phyloP scores from a whole-genome alignment of 306 rosid genomes.

The Acacia confusa region DNA sequence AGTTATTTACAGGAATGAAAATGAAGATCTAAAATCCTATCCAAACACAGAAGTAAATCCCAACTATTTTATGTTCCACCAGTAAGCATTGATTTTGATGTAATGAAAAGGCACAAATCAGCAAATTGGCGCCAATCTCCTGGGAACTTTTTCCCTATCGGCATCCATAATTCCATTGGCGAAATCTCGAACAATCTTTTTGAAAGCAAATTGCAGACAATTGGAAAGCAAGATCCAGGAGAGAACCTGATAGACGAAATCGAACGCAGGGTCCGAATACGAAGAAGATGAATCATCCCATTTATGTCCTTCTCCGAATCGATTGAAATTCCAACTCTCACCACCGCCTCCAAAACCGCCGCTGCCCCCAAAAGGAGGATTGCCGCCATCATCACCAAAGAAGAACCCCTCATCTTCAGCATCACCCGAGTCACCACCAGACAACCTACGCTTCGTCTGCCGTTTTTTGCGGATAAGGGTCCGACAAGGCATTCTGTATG shows the following conservation, averaged over 20 bases:
- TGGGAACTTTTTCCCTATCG: constrained; percentile 61
- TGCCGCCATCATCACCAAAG: constrained; percentile 54
- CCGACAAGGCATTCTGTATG: constrained; percentile 45
- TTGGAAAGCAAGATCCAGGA: constrained; percentile 83
- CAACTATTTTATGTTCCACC: neutral
- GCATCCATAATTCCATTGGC: constrained; percentile 61
- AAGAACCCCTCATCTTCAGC: constrained; percentile 48
- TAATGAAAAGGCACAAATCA: constrained; percentile 39
- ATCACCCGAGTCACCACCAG: constrained; percentile 49
- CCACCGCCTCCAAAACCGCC: constrained; percentile 40
- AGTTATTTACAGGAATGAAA: neutral
- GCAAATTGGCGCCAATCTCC: constrained; percentile 61
- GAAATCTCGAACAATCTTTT: constrained; percentile 63
- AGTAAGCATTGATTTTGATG: constrained; percentile 17
- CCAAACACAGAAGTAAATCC: neutral
- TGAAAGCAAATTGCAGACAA: constrained; percentile 82
- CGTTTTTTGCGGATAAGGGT: constrained; percentile 61
- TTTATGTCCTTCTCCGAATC: constrained; percentile 67
- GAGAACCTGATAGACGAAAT: constrained; percentile 82
- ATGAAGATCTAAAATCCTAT: neutral
- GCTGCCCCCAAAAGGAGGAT: constrained; percentile 41
- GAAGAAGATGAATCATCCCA: constrained; percentile 73
- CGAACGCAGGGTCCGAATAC: constrained; percentile 67
- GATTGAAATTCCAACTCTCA: constrained; percentile 76
- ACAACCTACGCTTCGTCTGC: constrained; percentile 55